Evolutionary conservation across 768 basidiomycete genomes (phyloP), one percentile per base, ranked within the genome.

Genomic region (Crassisporium funariophilum): DNA sequence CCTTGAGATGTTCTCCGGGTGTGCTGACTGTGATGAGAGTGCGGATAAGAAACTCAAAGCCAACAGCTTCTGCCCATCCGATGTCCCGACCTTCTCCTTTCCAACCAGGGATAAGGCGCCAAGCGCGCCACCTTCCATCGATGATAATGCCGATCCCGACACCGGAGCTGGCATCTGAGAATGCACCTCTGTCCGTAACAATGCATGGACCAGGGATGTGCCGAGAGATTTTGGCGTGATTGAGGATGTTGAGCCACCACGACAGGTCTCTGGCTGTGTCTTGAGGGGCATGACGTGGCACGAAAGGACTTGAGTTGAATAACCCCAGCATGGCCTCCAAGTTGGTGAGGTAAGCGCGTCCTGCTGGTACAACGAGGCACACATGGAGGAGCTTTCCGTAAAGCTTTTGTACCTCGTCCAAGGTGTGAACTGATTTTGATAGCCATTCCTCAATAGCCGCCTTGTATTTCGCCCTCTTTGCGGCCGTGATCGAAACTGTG

Each of bases 51-150:
- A 76, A 52, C 22, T 75, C 61, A 39, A 79, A 69, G 0, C 69
- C 68, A 6, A 76, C 49, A 0, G 68, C 69, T 49, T 79, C 73
- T 0, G 73, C 74, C 74, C 76, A 79, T 0, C 58, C 58, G 44
- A 78, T 79, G 46, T 76, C 69, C 1, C 61, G 31, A 0, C 58
- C 31, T 19, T 61, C 50, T 2, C 31, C 19, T 11, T 60, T 38
- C 73, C 71, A 75, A 0, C 59, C 62, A 1, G 33, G 34, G 6
- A 13, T 2, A 11, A 36, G 44, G 8, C 4, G 13, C 29, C 29
- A 31, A 11, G 29, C 29, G 3, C 29, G 29, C 29, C 29, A 31
- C 29, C n/a, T 31, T 2, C 5, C 5, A 2, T 31, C 3, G 29
- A 31, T 31, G 29, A 31, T 31, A 29, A 70, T 58, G 2, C 57